Percentiles rank a stretch among this genome's conserved stretches.
phyloP scores from a whole-genome alignment of 73 alveolate species.

The Effrenium voratum region DNA sequence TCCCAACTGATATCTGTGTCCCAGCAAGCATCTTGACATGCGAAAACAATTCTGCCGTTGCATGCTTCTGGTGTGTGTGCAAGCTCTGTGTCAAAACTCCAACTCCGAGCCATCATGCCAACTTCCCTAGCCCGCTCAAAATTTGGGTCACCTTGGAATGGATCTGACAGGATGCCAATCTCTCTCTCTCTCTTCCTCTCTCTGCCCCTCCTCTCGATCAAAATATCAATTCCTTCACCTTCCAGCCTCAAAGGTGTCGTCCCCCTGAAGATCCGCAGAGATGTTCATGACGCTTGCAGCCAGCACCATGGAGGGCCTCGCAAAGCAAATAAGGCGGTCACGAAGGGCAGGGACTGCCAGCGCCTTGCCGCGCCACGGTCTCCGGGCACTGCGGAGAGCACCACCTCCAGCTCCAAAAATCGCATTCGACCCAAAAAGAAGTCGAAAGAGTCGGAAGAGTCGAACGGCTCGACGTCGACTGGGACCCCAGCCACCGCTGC shows the following conservation, averaged over 20 bases:
- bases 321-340: neutral
- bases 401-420: neutral
- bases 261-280: constrained; percentile 51
- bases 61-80: too few species aligned
- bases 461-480: neutral
- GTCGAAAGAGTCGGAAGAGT: neutral
- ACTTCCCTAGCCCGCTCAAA: too few species aligned
- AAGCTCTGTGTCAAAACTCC: too few species aligned
- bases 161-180: too few species aligned
- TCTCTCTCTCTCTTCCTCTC: too few species aligned
- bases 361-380: neutral
- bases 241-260: constrained; percentile 69
- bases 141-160: too few species aligned
- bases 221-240: too few species aligned
- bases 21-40: too few species aligned
- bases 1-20: too few species aligned
- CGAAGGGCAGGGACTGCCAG: neutral
- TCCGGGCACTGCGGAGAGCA: constrained; percentile 41
- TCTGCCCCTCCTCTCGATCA: too few species aligned
- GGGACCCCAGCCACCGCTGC: constrained; percentile 53
- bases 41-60: too few species aligned
- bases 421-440: neutral
- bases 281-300: constrained; percentile 37
- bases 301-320: constrained; percentile 55
- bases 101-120: too few species aligned